phyloP scores from a whole-genome alignment of 768 basidiomycete species.

The Amanita brunnescens region DNA sequence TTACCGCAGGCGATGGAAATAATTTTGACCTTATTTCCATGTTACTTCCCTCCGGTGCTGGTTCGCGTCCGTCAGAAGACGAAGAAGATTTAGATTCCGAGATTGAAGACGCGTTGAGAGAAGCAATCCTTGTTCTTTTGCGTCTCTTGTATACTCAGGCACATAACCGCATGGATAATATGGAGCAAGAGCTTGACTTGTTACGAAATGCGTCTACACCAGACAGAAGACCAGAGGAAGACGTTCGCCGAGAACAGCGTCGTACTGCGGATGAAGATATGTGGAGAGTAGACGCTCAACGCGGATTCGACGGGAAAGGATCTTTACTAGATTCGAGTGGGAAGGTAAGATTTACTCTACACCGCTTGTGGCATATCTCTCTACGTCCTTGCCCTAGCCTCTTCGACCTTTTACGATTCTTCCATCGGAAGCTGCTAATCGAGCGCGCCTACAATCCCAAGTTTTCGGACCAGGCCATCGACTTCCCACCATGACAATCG shows the following conservation, averaged over 20 bases:
- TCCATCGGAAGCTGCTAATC: slow-evolving; percentile 58
- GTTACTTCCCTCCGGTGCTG: slow-evolving; percentile 36
- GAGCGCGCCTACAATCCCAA: slow-evolving; percentile 62
- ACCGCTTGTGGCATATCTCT: neutral
- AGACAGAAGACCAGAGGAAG: slow-evolving; percentile 15
- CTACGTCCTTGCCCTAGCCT: slow-evolving; percentile 38
- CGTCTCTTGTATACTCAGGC: slow-evolving; percentile 67
- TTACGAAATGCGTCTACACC: slow-evolving; percentile 46
- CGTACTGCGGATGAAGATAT: slow-evolving; percentile 40
- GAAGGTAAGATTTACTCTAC: slow-evolving; percentile 41
- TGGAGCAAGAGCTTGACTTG: slow-evolving; percentile 66
- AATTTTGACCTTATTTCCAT: slow-evolving; percentile 60
- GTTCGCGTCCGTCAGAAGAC: slow-evolving; percentile 16
- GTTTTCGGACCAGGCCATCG: slow-evolving; percentile 82
- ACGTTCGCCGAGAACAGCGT: slow-evolving; percentile 30
- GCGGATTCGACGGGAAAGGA: slow-evolving; percentile 42
- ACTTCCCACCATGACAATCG: slow-evolving; percentile 91
- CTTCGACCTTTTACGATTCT: slow-evolving; percentile 90
- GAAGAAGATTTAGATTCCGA: slow-evolving; percentile 47
- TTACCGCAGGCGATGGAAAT: slow-evolving; percentile 24
- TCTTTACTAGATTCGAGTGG: slow-evolving; percentile 69
- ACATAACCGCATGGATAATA: slow-evolving; percentile 54
- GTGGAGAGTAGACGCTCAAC: slow-evolving; percentile 65
- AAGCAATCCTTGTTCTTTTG: slow-evolving; percentile 60
- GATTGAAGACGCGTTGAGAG: slow-evolving; percentile 57